Base-by-base conservation (phyloP, 106 monocot species). In the Dendrobium huoshanense region DNA sequence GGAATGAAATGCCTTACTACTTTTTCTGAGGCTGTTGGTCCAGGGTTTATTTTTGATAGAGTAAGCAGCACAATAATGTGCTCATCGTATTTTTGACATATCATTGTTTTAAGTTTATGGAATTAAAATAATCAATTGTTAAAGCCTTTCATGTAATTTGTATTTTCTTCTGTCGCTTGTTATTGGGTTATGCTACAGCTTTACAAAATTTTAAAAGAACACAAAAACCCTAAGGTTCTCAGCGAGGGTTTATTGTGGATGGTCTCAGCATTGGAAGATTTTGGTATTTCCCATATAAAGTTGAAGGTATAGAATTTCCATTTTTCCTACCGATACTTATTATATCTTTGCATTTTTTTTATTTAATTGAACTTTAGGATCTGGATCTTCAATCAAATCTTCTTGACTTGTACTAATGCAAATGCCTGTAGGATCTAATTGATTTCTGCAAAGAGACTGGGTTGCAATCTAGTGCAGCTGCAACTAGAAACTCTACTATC, bases 1-100 rank as follows among this genome's bases (percentile, higher is more conserved):
- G 99, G 95, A 88, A 99, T 93, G 99, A 99, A 95, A 75, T 99
- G 99, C 74, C 95, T 99, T 80, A 95, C 99, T 82, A 82, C 87
- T 65, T 99, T 99, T 61, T 91, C 87, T 78, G 99, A 99, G 84
- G 99, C 93, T 65, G 99, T 99, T 80, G 93, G 99, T 81, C 99
- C 99, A 45, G 95, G 91, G 48, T 99, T 99, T 82, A 80, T 95
- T 42, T 99, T 99, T 93, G 95, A 99, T 31, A 88, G 95, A 54
- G 99, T 99, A 85, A 85, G 89, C 59, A 37, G 54, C 49, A n/a
- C 43, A 43, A 20, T 20, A 19, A 11, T 42, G 43, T 25, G 20
- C 25, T 74, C 43, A 42, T 76, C 11, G 29, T 76, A 48, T 20
- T 76, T 18, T 27, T 42, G 43, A 5, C 17, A 43, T 43, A 27